These are phyloP conservation scores for Hypoxylon fragiforme DNA, from an alignment of 495 filamentous ascomycete species.

Conservation along the genomic window DNA sequence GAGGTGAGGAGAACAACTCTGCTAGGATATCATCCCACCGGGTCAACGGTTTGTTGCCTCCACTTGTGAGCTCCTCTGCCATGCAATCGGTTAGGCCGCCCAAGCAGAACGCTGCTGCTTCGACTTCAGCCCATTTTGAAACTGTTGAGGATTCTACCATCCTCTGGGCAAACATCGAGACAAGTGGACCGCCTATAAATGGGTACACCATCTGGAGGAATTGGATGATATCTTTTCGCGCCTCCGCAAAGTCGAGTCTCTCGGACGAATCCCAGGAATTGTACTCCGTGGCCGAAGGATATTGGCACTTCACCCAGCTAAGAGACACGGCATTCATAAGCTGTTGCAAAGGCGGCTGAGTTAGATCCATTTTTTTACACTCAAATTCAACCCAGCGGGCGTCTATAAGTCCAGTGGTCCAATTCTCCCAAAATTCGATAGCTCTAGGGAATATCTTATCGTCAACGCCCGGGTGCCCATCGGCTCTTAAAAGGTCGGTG, in stretches of 20 bases:
- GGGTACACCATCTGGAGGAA: constrained; percentile 76
- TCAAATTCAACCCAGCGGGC: constrained; percentile 20
- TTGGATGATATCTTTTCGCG: constrained; percentile 80
- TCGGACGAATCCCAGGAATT: constrained; percentile 73
- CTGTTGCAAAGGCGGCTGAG: constrained; percentile 41
- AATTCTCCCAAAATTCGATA: constrained; percentile 83
- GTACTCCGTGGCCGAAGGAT: constrained; percentile 54
- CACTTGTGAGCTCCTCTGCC: constrained; percentile 58
- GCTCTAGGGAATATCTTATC: constrained; percentile 75
- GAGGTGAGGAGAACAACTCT: constrained; percentile 65
- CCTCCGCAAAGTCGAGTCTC: constrained; percentile 70
- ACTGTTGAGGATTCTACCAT: constrained; percentile 60
- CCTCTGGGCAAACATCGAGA: constrained; percentile 69
- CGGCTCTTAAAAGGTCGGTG: constrained; percentile 65
- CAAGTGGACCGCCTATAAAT: constrained; percentile 66
- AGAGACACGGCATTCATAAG: constrained; percentile 61
- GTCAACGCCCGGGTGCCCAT: constrained; percentile 75
- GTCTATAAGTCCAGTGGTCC: constrained; percentile 57
- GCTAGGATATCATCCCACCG: constrained; percentile 66
- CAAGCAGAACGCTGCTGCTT: constrained; percentile 79
- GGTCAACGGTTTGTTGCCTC: not conserved
- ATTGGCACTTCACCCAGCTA: constrained; percentile 65
- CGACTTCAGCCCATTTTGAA: constrained; percentile 74
- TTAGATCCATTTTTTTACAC: constrained; percentile 37
- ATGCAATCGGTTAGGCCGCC: constrained; percentile 74